phyloP scores from a whole-genome alignment of 2,329 filamentous ascomycete genomes.

The Apiospora malaysiana region DNA sequence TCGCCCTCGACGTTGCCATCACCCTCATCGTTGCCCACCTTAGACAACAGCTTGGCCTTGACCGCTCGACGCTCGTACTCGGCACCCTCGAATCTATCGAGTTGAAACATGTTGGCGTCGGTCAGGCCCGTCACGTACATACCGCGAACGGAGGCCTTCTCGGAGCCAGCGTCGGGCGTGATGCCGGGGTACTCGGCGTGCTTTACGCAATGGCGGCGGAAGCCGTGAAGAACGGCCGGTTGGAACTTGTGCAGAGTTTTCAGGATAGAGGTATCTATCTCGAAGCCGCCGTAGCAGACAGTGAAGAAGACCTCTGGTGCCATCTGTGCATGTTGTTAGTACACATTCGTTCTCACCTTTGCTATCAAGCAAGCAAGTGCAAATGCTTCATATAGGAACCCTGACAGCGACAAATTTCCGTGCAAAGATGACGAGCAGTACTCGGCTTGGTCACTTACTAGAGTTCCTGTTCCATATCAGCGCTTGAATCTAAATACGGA shows the following conservation, averaged over 20 bases:
- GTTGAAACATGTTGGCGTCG: constrained; percentile 72
- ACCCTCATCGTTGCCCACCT: constrained; percentile 18
- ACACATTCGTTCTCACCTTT: background rate
- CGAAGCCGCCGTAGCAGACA: constrained; percentile 72
- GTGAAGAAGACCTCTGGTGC: constrained; percentile 85
- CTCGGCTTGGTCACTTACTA: constrained; percentile 37
- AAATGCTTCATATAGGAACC: background rate
- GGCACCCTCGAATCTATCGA: constrained; percentile 83
- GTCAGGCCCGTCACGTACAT: constrained; percentile 81
- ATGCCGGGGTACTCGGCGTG: constrained; percentile 83
- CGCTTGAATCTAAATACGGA: background rate
- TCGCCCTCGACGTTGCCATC: constrained; percentile 38
- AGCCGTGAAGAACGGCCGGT: constrained; percentile 77
- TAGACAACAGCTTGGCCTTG: constrained; percentile 43
- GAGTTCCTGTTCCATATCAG: constrained; percentile 44
- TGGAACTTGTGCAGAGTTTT: constrained; percentile 65
- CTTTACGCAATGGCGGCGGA: constrained; percentile 73
- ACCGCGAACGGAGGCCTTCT: constrained; percentile 69
- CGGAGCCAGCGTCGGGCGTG: constrained; percentile 50
- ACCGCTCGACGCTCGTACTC: constrained; percentile 53
- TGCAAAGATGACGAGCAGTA: background rate
- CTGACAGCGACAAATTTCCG: no score
- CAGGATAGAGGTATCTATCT: constrained; percentile 49
- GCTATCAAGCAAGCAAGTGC: background rate
- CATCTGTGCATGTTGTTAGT: constrained; percentile 59